These are phyloP conservation scores for Falciphora oryzae DNA, from an alignment of 2,329 filamentous ascomycete genomes.

Conservation along the genomic window DNA sequence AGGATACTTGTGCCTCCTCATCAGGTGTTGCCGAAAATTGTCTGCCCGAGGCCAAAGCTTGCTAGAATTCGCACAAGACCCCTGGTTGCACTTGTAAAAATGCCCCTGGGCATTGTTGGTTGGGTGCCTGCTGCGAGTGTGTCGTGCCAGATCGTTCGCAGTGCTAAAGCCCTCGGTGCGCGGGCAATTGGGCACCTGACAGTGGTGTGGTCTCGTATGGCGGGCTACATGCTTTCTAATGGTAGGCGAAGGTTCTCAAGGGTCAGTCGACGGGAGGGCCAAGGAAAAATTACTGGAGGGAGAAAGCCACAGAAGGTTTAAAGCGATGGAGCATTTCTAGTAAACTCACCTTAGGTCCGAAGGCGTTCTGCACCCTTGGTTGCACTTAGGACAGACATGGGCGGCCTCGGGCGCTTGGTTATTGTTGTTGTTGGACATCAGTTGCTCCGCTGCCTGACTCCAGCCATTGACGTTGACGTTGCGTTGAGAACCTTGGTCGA, in stretches of 20 bases:
- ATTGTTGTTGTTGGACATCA: background rate
- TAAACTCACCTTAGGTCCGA: constrained; percentile 49
- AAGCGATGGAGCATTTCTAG: background rate
- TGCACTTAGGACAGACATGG: constrained; percentile 34
- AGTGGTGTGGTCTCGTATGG: constrained; percentile 63
- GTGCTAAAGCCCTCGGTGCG: constrained; percentile 68
- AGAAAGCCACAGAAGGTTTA: constrained; percentile 17
- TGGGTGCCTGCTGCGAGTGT: constrained; percentile 66
- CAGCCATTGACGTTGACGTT: background rate
- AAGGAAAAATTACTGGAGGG: background rate
- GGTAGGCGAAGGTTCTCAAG: constrained; percentile 13
- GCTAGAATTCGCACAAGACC: constrained; percentile 48
- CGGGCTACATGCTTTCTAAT: constrained; percentile 67
- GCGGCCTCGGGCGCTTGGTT: background rate
- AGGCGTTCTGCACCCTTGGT: constrained; percentile 35
- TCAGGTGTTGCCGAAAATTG: constrained; percentile 79
- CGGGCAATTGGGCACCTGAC: constrained; percentile 50
- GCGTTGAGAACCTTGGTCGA: background rate
- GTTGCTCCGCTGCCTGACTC: background rate
- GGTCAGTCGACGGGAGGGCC: constrained; percentile 14
- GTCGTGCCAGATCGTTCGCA: constrained; percentile 73
- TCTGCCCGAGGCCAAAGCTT: constrained; percentile 79
- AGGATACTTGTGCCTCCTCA: constrained; percentile 53
- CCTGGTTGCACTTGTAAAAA: constrained; percentile 54
- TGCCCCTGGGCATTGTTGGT: constrained; percentile 39